phyloP scores from a whole-genome alignment of 495 filamentous ascomycete genomes.

The Paragyromitra xinjiangensis region DNA sequence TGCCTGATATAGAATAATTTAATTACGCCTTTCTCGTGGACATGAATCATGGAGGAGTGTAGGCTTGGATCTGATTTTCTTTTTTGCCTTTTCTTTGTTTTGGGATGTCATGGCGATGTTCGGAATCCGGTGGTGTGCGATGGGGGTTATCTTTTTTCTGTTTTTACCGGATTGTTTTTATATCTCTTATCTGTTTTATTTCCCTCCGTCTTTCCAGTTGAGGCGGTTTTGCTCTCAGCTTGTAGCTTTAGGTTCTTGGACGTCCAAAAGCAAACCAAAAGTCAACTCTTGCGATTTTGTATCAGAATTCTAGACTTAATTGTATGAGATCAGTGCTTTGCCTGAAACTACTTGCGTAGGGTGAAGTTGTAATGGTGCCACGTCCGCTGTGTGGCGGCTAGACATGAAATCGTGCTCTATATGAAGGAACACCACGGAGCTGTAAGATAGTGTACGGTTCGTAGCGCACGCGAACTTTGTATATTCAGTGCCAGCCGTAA shows the following conservation, averaged over 20 bases:
- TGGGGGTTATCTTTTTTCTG: slow-evolving; percentile 40
- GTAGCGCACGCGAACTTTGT: neutral
- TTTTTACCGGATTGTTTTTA: slow-evolving; percentile 43
- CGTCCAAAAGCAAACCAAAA: slow-evolving; percentile 46
- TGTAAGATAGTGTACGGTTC: neutral
- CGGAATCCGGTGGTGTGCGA: slow-evolving; percentile 41
- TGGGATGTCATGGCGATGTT: slow-evolving; percentile 47
- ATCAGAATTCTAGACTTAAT: neutral
- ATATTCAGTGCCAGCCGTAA: neutral
- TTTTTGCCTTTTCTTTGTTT: slow-evolving; percentile 41
- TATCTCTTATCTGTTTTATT: slow-evolving; percentile 21
- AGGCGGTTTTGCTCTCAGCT: slow-evolving; percentile 44
- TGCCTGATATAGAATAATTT: slow-evolving; percentile 46
- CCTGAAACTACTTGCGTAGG: neutral
- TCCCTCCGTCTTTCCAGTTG: slow-evolving; percentile 43
- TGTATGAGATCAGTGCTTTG: neutral
- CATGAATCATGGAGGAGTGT: slow-evolving; percentile 16
- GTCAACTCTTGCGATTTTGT: slow-evolving; percentile 11
- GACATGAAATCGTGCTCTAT: neutral
- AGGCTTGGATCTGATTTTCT: slow-evolving; percentile 39
- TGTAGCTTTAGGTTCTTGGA: slow-evolving; percentile 49
- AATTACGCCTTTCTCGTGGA: slow-evolving; percentile 40
- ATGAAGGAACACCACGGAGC: neutral
- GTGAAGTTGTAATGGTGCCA: neutral
- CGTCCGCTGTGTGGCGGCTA: too few relatives aligned